These are phyloP conservation scores for Quercus robur DNA, from an alignment of 306 rosid species.

Conservation along the genomic window DNA sequence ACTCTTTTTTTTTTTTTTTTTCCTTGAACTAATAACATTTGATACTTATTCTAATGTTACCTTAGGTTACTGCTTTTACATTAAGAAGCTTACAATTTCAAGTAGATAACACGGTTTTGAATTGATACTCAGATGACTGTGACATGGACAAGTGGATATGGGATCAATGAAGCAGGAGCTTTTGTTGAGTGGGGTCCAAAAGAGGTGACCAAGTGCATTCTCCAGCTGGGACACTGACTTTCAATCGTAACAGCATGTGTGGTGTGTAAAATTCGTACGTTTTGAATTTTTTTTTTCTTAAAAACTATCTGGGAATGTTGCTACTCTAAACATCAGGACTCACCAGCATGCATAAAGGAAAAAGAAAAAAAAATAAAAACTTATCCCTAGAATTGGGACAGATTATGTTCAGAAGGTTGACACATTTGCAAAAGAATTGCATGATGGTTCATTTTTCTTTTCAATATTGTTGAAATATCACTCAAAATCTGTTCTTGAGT, in stretches of 20 bases:
- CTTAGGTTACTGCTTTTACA: background rate
- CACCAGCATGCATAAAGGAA: too few relatives aligned
- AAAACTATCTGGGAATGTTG: background rate
- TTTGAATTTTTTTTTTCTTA: background rate
- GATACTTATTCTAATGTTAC: conserved; percentile 1
- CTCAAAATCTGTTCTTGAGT: background rate
- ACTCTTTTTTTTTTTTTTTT: background rate
- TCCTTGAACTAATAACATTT: background rate
- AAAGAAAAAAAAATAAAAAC: too few relatives aligned
- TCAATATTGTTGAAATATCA: background rate
- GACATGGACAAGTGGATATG: conserved; percentile 98
- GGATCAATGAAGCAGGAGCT: conserved; percentile 64
- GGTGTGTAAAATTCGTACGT: conserved; percentile 49
- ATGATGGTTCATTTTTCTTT: background rate
- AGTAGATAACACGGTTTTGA: conserved; percentile 7
- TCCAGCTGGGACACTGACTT: conserved; percentile 79
- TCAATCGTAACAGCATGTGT: conserved; percentile 75
- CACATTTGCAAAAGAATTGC: background rate
- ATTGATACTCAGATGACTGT: conserved; percentile 63
- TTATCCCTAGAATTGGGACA: too few relatives aligned
- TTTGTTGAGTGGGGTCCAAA: conserved; percentile 82
- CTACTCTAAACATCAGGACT: too few relatives aligned
- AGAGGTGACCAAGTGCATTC: conserved; percentile 47
- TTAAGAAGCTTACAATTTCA: background rate
- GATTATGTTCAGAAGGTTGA: too few relatives aligned